Percentiles rank a stretch among this genome's conserved stretches.
phyloP scores from a whole-genome alignment of 108 stramenopile genomes.

The Epipyxis sp. region DNA sequence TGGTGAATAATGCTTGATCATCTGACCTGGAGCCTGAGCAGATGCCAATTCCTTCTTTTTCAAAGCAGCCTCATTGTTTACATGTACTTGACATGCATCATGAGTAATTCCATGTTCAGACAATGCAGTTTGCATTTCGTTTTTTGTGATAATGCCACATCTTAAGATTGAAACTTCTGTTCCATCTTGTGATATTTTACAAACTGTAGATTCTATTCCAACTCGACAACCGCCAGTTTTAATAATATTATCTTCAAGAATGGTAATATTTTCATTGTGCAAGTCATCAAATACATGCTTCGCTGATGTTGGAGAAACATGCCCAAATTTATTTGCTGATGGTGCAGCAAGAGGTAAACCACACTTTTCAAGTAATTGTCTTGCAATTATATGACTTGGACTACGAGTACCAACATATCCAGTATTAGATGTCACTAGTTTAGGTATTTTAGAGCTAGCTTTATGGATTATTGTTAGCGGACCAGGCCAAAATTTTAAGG shows the following conservation, averaged over 20 bases:
- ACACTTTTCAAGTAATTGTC: constrained; percentile 67
- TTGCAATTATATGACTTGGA: constrained; percentile 80
- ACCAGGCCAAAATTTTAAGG: constrained; percentile 80
- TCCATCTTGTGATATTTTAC: constrained; percentile 34
- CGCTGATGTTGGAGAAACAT: constrained; percentile 87
- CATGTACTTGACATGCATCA: no score
- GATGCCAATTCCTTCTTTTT: neutral
- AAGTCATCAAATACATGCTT: constrained; percentile 91
- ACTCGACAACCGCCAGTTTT: constrained; percentile 39
- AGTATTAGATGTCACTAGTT: constrained; percentile 77
- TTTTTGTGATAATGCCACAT: constrained; percentile 36
- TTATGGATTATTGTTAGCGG: constrained; percentile 82
- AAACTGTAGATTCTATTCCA: constrained; percentile 67
- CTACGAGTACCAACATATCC: constrained; percentile 92
- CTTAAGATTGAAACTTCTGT: constrained; percentile 34
- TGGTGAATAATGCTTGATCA: constrained; percentile 89
- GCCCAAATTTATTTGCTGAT: constrained; percentile 94
- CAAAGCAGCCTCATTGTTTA: neutral
- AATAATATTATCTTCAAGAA: constrained; percentile 37
- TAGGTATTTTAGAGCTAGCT: constrained; percentile 70
- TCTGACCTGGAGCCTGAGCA: constrained; percentile 77
- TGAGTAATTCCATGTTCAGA: no score
- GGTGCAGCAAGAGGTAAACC: constrained; percentile 93
- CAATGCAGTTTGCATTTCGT: constrained; percentile 14
- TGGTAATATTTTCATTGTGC: constrained; percentile 65